These are phyloP conservation scores for Aspergillus ochraceus DNA, from an alignment of 2,329 filamentous ascomycete species.

Conservation along the genomic window DNA sequence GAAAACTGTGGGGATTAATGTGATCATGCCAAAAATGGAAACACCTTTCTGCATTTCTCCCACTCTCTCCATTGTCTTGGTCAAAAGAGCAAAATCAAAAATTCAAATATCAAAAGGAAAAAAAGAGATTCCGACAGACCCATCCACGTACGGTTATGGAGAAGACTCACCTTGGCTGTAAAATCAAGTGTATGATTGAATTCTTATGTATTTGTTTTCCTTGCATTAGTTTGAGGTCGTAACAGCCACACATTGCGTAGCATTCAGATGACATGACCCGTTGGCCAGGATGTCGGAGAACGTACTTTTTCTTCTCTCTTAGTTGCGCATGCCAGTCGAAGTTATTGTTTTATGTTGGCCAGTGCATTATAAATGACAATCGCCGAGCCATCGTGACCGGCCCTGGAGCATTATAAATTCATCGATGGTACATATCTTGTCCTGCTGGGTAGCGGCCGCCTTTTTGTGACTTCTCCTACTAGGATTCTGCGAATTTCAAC, in stretches of 20 bases:
- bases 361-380: conserved; percentile 18
- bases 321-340: conserved; percentile 4
- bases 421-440: neutral
- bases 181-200: neutral
- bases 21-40: neutral
- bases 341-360: conserved; percentile 1
- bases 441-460: neutral
- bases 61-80: neutral
- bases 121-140: neutral
- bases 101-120: neutral
- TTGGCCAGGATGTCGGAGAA: conserved; percentile 6
- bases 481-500: neutral
- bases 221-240: conserved; percentile 24
- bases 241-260: conserved; percentile 17
- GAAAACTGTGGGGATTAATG: neutral
- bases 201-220: conserved; percentile 25
- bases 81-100: neutral
- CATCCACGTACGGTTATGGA: conserved; percentile 14
- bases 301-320: conserved; percentile 21
- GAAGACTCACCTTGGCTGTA: conserved; percentile 8
- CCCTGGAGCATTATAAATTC: neutral
- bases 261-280: conserved; percentile 10
- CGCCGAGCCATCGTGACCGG: conserved; percentile 4
- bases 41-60: neutral
- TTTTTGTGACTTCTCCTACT: neutral